Base-by-base conservation (phyloP, 2,329 filamentous ascomycete species). In the Penicillium sp. region DNA sequence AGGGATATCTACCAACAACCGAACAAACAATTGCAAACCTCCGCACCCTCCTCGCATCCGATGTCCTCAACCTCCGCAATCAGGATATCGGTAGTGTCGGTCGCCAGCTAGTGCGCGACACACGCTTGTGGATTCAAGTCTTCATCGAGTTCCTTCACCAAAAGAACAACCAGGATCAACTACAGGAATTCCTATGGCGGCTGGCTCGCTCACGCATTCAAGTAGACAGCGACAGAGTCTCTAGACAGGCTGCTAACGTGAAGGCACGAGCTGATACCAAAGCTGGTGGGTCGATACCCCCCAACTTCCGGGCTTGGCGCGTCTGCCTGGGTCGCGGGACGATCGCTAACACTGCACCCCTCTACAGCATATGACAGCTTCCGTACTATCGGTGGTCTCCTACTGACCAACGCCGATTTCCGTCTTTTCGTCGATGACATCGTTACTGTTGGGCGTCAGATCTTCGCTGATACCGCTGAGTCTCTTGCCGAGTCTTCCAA, bases 141-240 rank as follows among this genome's bases (percentile, higher is more conserved):
- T 86, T 96, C 70, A 93, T 95, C 64, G 85, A 91, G n/a, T 75
- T 96, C 5, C 71, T 97, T 43, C 81, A 85, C 52, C 81, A 92
- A 73, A 97, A 97, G 78, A 97, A 97, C 71, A 78, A 80, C 57
- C 75, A 84, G 14, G 91, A 97, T 72, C 89, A 96, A 71, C 84
- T 97, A 16, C 93, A 97, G 71, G 91, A 97, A 66, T 90, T 97
- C 60, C 80, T 96, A 38, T 97, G 92, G 92, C 92, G 88, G 65
- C 73, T 96, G 44, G 79, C 86, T 59, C 88, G 90, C 69, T 87
- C 91, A n/a, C 83, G 84, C 32, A 77, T 94, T 5, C 83, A 83
- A 1, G 74, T 93, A 3, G 86, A 92, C 63, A 79, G 86, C 1
- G 79, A 84, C 16, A 82, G 90, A 56, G 76, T 92, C 43, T 80